phyloP scores from a whole-genome alignment of 768 basidiomycete species.

The Xanthoconium purpureum region DNA sequence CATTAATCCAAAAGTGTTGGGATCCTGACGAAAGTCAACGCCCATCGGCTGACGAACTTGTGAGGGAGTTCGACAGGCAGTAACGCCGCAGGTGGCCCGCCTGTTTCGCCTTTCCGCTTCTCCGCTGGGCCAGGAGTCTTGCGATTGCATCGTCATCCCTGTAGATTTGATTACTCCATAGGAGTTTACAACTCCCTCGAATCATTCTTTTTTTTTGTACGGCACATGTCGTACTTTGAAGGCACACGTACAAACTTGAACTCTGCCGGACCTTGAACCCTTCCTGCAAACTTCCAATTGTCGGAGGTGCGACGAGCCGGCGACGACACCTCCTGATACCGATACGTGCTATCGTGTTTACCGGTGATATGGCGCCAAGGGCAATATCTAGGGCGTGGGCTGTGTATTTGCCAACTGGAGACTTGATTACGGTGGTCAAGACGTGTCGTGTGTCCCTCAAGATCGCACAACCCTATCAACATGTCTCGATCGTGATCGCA shows the following conservation, averaged over 20 bases:
- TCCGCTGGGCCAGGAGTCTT: background rate
- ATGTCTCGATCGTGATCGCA: background rate
- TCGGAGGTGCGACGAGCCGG: too few species aligned
- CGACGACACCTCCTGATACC: too few species aligned
- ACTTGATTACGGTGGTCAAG: background rate
- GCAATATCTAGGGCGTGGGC: background rate
- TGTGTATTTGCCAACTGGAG: background rate
- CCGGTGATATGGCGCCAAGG: background rate
- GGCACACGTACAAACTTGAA: too few species aligned
- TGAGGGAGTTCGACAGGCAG: background rate
- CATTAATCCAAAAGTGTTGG: conserved; percentile 20
- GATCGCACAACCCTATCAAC: background rate
- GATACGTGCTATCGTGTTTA: too few species aligned
- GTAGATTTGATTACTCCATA: too few species aligned
- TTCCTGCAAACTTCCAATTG: too few species aligned
- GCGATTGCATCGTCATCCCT: too few species aligned
- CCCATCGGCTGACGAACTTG: conserved; percentile 16
- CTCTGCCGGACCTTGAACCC: too few species aligned
- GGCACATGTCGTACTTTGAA: too few species aligned
- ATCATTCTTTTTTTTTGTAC: too few species aligned
- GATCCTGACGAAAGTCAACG: conserved; percentile 12
- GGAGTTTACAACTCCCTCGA: too few species aligned
- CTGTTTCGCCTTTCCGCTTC: background rate
- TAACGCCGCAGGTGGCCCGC: background rate
- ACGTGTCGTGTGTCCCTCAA: background rate